A percentile compares a stretch with the other conserved stretches of the same genome.
These are phyloP conservation scores for Annulohypoxylon moriforme DNA, from an alignment of 495 filamentous ascomycete species.

Conservation along the genomic window DNA sequence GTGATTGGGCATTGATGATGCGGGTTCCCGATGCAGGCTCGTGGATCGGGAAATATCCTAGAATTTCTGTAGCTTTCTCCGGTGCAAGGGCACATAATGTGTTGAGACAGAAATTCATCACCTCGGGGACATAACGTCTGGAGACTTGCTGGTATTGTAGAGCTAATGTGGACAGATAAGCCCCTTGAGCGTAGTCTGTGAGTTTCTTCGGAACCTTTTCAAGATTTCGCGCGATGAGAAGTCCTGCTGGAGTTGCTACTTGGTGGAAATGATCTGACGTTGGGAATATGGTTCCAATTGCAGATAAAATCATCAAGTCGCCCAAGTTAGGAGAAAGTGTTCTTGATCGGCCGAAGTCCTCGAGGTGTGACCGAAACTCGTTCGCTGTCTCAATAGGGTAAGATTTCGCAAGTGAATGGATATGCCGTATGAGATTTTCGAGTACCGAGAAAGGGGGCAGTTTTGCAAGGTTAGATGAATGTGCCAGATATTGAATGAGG, in stretches of 20 bases:
- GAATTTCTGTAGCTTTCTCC: constrained; percentile 52
- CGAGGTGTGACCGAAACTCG: constrained; percentile 78
- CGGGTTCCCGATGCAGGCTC: constrained; percentile 66
- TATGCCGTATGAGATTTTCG: constrained; percentile 63
- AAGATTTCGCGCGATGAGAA: constrained; percentile 84
- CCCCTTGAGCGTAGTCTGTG: constrained; percentile 74
- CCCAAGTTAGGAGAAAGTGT: constrained; percentile 72
- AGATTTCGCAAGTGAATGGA: constrained; percentile 87
- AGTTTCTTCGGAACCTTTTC: constrained; percentile 74
- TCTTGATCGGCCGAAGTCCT: constrained; percentile 68
- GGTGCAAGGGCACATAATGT: constrained; percentile 77
- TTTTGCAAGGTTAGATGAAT: constrained; percentile 63
- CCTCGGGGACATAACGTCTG: constrained; percentile 88
- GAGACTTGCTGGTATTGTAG: constrained; percentile 83
- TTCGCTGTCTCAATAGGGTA: constrained; percentile 80
- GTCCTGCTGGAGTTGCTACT: constrained; percentile 87
- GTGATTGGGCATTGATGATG: constrained; percentile 52
- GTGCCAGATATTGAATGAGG: constrained; percentile 81
- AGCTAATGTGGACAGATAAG: constrained; percentile 80
- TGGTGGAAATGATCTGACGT: constrained; percentile 97
- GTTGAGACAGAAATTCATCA: constrained; percentile 82
- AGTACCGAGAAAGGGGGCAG: constrained; percentile 53
- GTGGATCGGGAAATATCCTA: constrained; percentile 72
- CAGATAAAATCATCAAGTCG: constrained; percentile 84
- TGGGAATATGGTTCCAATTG: constrained; percentile 85